Base-by-base conservation (phyloP, 495 filamentous ascomycete species). In the Aspergillus asperescens region DNA sequence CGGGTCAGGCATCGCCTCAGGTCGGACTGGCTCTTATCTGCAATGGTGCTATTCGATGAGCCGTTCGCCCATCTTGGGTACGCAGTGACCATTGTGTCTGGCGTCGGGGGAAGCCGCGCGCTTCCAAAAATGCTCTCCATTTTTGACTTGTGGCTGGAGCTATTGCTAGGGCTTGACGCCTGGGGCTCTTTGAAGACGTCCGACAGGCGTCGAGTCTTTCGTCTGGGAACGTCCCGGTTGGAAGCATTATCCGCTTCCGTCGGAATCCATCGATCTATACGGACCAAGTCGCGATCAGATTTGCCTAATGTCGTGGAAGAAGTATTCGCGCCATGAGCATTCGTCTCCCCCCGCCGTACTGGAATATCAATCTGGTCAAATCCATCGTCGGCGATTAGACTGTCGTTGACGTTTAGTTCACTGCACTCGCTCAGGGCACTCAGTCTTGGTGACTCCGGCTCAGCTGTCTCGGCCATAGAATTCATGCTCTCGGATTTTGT, bases 371-470 rank as follows among this genome's bases (percentile, higher is more conserved):
- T 38, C 39, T 62, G 45, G 46, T 74, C 69, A 34, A 60, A 62
- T 7, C 58, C 60, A 31, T 63, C 38, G 32, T 44, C 55, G 31
- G 39, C 51, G 9, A 55, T 50, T 0, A 50, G 37, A 7, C 57
- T 62, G 24, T 66, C 86, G 50, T 84, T 83, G 5, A 88, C 73
- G 60, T 82, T 85, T 9, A 87, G 58, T 56, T 90, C 88, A 25
- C 86, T 89, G 59, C 85, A 88, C 65, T 92, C 86, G 60, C 87
- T 90, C 23, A 92, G 75, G 15, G 88, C 76, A 56, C 88, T 91
- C 16, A 90, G 69, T 41, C 84, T 77, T 7, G 86, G 86, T 43
- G 85, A 88, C 41, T 57, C 65, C 0, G 68, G 61, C 12, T 73
- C 71, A 4, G 49, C 31, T 2, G 48, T 65, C 27, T 62, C 67